These are phyloP conservation scores for Neurospora sp. DNA, from an alignment of 495 filamentous ascomycete species.

Conservation along the genomic window DNA sequence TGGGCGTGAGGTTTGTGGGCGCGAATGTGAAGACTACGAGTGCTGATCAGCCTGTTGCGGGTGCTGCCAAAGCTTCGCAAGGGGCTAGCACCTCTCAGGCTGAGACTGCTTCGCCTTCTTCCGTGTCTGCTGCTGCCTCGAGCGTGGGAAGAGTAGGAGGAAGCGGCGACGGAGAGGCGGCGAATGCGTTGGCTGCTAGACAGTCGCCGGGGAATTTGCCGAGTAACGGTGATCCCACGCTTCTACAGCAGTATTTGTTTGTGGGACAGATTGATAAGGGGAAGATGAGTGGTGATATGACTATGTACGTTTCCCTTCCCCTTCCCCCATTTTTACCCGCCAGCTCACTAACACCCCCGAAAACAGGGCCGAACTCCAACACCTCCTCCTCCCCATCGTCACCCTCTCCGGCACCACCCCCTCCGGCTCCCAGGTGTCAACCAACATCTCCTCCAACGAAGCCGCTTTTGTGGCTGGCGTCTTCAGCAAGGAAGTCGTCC, in stretches of 20 bases:
- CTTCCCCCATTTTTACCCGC: no score
- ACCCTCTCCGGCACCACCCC: slow-evolving; percentile 42
- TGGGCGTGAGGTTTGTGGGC: slow-evolving; percentile 47
- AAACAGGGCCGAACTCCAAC: slow-evolving; percentile 38
- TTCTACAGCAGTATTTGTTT: slow-evolving; percentile 43
- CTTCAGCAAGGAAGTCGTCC: slow-evolving; percentile 42
- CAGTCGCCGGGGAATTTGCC: slow-evolving; percentile 3
- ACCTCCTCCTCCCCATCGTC: slow-evolving; percentile 53
- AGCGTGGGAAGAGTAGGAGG: not conserved
- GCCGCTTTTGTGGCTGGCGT: slow-evolving; percentile 60
- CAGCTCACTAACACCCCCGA: no score
- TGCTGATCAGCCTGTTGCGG: slow-evolving; percentile 6
- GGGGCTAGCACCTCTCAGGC: not conserved
- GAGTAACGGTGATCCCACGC: slow-evolving; percentile 7
- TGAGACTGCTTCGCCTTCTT: not conserved
- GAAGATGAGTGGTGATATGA: slow-evolving; percentile 26
- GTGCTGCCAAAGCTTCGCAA: not conserved
- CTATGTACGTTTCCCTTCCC: slow-evolving; percentile 28
- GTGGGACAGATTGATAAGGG: slow-evolving; percentile 41
- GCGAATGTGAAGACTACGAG: slow-evolving; percentile 34
- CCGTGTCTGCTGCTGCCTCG: not conserved
- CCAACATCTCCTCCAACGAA: slow-evolving; percentile 52
- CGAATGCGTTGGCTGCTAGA: not conserved
- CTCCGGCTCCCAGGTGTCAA: slow-evolving; percentile 34
- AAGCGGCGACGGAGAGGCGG: not conserved